Conservation (phyloP, 2,329 filamentous ascomycete species). For the Botrytis fragariae region DNA sequence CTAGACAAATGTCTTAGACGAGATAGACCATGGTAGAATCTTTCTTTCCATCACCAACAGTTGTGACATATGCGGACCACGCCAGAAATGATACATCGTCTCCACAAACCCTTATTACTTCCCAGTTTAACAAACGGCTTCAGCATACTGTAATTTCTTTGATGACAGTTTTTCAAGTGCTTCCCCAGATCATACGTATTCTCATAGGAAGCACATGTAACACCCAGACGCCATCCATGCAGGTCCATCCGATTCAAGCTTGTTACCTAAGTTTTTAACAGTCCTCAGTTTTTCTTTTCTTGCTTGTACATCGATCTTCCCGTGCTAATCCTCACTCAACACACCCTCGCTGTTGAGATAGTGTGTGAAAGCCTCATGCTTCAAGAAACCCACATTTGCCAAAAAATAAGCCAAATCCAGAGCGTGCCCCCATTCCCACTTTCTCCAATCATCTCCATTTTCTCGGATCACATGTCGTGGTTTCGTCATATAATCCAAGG, state of each 20-base stretch:
- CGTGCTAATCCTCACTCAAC: neutral
- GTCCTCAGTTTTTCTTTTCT: neutral
- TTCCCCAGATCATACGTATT: neutral
- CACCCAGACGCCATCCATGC: conserved; percentile 2
- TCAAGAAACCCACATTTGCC: neutral
- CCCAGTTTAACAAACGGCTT: neutral
- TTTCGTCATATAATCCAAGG: conserved; percentile 15
- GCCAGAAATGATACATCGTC: neutral
- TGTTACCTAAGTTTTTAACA: neutral
- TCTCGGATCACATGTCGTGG: conserved; percentile 11
- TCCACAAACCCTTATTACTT: neutral
- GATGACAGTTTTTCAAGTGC: neutral
- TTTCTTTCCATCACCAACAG: neutral
- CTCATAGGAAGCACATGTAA: conserved; percentile 4
- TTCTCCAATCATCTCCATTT: conserved; percentile 6
- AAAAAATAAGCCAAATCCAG: neutral
- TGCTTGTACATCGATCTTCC: neutral
- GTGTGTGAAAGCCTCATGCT: conserved; percentile 4
- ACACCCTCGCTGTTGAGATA: neutral
- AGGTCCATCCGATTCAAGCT: conserved; percentile 18
- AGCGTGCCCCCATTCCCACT: conserved; percentile 7
- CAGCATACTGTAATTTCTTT: neutral
- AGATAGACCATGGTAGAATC: neutral
- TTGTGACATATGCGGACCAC: neutral
- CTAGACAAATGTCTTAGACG: neutral